Base-by-base conservation (phyloP, 805 yeast genomes). In the Wickerhamomyces kurtzmanii region DNA sequence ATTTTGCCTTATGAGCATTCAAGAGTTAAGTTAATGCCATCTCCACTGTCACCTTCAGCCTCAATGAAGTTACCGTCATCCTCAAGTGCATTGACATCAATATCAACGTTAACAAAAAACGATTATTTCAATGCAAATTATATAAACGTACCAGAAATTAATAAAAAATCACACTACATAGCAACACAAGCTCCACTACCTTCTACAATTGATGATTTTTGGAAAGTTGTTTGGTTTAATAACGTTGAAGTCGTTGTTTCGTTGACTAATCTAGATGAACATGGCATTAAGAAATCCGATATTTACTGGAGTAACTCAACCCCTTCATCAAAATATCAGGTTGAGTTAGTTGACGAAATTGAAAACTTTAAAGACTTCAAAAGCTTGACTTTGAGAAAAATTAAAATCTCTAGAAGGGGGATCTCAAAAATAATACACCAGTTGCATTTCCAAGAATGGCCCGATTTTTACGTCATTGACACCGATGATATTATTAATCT, bases 121-220 rank as follows among this genome's bases (percentile, higher is more conserved):
- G 87, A 82, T 49, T 86, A 86, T 48, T 81, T 86, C 43, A 87
- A 86, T 51, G 96, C 96, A 0, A 82, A 87, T n/a, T 79, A 82
- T 51, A 53, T 82, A 14, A 43, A 37, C 17, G 42, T 56, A 32
- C 61, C 40, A 44, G 64, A 45, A 40, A 61, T 51, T 41, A 62
- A 45, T 45, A 58, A 37, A 4, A 45, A 47, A 31, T 55, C 39
- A 47, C 46, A 62, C 21, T 81, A 79, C 44, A 81, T 87, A 36
- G 96, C 94, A 1, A 71, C 94, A 2, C 96, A 89, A 48, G 98
- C 96, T 2, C 98, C 98, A 3, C 49, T 82, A 23, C 62, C 62
- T 3, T 65, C 70, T 13, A 89, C 97, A 0, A 65, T 78, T 23
- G 81, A 78, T 19, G 96, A 89, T 50, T 89, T 91, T 46, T 89